Evolutionary conservation across 768 basidiomycete genomes (phyloP).

Genomic region (Lentinula raphanica): DNA sequence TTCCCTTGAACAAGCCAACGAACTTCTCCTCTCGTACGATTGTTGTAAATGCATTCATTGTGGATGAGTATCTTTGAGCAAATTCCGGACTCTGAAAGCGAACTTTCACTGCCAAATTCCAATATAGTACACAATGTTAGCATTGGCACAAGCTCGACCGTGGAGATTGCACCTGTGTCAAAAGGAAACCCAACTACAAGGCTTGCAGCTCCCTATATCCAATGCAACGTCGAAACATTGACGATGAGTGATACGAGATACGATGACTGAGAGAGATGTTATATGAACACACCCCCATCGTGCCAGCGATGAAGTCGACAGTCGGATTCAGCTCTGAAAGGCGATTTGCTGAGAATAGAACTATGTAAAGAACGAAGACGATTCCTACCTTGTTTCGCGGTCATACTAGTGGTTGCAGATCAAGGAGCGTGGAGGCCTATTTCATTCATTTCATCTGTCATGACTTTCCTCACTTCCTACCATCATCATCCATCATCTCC

Average conservation of each 20-base stretch:
- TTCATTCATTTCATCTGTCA: too few species aligned
- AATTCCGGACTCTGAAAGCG: slow-evolving; percentile 67
- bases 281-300: slow-evolving; percentile 46
- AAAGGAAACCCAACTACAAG: slow-evolving; percentile 74
- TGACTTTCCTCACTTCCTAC: too few species aligned
- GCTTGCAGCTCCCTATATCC: slow-evolving; percentile 51
- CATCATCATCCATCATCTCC: too few species aligned
- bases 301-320: slow-evolving; percentile 77
- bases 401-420: neutral
- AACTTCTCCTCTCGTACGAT: slow-evolving; percentile 70
- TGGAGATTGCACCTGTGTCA: slow-evolving; percentile 52
- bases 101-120: slow-evolving; percentile 58
- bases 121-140: too few species aligned
- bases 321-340: slow-evolving; percentile 45
- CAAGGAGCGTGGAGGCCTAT: neutral
- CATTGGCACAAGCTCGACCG: too few species aligned
- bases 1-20: slow-evolving; percentile 67
- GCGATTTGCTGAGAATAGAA: neutral
- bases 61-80: slow-evolving; percentile 54
- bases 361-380: neutral
- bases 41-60: slow-evolving; percentile 56
- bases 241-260: neutral
- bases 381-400: neutral
- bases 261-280: slow-evolving; percentile 24
- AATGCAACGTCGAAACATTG: too few species aligned